Conservation (phyloP, 441 rosid genomes). For the Gossypium schwendimanii region DNA sequence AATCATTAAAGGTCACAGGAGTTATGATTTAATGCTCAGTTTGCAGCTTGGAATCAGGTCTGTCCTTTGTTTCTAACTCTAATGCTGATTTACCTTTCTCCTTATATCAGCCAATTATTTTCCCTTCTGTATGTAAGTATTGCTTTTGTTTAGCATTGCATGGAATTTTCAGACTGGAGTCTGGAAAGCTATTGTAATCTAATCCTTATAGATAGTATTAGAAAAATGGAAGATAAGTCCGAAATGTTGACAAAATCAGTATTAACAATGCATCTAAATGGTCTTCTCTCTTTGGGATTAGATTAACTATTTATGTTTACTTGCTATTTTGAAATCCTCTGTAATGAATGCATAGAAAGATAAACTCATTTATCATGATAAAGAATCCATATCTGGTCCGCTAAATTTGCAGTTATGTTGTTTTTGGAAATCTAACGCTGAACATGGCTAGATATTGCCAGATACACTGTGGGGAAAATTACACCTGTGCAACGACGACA, state of each 20-base stretch:
- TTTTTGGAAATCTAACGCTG: slow-evolving; percentile 6
- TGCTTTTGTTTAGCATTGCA: not conserved
- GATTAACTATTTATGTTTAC: not conserved
- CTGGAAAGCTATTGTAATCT: not conserved
- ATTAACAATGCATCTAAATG: not conserved
- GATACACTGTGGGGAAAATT: slow-evolving; percentile 96
- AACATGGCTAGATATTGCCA: slow-evolving; percentile 29
- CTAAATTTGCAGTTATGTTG: slow-evolving; percentile 8
- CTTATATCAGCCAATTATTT: not conserved
- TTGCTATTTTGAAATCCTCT: not conserved
- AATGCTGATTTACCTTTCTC: not conserved
- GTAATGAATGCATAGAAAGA: slow-evolving; percentile 10
- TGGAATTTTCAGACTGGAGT: not conserved
- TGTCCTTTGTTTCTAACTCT: slow-evolving; percentile 15
- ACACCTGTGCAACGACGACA: slow-evolving; percentile 89
- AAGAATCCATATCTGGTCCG: not conserved
- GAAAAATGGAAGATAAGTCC: not conserved
- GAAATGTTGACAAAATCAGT: not conserved
- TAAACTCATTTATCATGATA: not conserved
- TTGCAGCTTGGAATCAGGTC: slow-evolving; percentile 98
- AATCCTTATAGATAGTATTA: not conserved
- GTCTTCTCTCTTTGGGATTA: not conserved
- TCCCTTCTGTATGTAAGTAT: not conserved
- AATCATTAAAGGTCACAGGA: slow-evolving; percentile 89
- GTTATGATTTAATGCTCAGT: slow-evolving; percentile 94